Evolutionary conservation across 2,329 filamentous ascomycete species (phyloP), one percentile per base, ranked within the genome.

Genomic region (Arthrobotrys conoides): DNA sequence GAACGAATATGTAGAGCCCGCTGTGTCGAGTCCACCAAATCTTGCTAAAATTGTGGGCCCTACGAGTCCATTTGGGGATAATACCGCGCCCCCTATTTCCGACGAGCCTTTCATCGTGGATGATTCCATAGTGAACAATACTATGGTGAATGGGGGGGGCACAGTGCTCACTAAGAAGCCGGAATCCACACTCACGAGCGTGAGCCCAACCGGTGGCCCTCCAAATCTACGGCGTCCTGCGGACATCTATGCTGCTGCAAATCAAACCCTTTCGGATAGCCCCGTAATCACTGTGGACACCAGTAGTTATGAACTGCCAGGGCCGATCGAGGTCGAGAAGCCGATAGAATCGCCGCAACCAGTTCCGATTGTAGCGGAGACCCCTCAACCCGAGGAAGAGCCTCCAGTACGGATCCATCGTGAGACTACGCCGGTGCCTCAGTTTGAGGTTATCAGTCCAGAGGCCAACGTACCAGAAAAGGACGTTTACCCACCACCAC

Each of bases 211-310:
- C 24, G 55, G 65, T 14, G 49, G 48, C 12, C 63, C 73, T 4
- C 73, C 73, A 12, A 71, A 67, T n/a, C 30, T 71, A 27, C 68
- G 68, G 8, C 75, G 64, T 27, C 69, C 75, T 16, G 75, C 69
- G 5, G 75, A 79, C 14, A 73, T 73, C 9, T 79, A 79, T 41
- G 75, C 68, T 2, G 57, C 73, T 38, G 73, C 67, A 9, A 71
- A 64, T 53, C 59, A 55, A 10, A 33, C 63, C 5, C 30, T 66
- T 20, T 53, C 59, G 4, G 51, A 67, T 6, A 24, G 49, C 3
- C 67, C 67, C 3, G 27, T 36, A 2, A 27, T 71, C 24, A 53
- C 49, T 1, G 66, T 71, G 27, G 66, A 71, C 53, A 22, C 51
- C 12, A 38, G 22, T 22, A 41, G n/a, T n/a, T 41, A 53, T 2